These are phyloP conservation scores for Mycena citricolor DNA, from an alignment of 1,284 basidiomycete species.

Conservation along the genomic window DNA sequence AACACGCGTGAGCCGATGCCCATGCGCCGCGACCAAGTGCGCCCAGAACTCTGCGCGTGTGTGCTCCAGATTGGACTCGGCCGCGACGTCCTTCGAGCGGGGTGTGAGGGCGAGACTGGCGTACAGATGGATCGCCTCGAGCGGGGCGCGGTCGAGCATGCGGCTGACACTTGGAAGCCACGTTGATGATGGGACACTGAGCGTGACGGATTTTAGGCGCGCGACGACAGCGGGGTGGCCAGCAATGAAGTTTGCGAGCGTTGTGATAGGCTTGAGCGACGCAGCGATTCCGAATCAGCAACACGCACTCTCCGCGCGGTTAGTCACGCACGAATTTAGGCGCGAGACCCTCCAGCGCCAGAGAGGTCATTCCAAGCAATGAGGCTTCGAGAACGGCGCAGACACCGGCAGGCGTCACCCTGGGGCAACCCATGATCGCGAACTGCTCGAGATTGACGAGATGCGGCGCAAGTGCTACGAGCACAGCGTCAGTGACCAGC, in stretches of 20 bases:
- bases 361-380: constrained; percentile 42
- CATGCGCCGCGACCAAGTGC: constrained; percentile 49
- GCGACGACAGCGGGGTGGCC: constrained; percentile 35
- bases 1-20: constrained; percentile 50
- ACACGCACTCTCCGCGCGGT: too few species aligned
- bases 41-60: constrained; percentile 56
- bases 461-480: constrained; percentile 48
- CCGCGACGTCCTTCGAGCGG: constrained; percentile 26
- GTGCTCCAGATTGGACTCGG: too few species aligned
- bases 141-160: constrained; percentile 44
- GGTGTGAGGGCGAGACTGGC: constrained; percentile 33
- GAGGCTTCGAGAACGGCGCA: constrained; percentile 46
- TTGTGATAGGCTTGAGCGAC: too few species aligned
- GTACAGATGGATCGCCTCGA: constrained; percentile 64
- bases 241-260: too few species aligned
- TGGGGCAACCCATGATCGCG: constrained; percentile 63
- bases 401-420: constrained; percentile 63
- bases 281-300: too few species aligned
- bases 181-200: constrained; percentile 45
- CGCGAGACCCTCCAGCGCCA: constrained; percentile 68
- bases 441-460: constrained; percentile 53
- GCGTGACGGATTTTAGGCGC: constrained; percentile 53
- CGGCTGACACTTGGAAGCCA: constrained; percentile 45
- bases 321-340: constrained; percentile 59
- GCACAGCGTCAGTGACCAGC: constrained; percentile 53